These are phyloP conservation scores for Quercus robur DNA, from an alignment of 306 rosid species.

Conservation along the genomic window DNA sequence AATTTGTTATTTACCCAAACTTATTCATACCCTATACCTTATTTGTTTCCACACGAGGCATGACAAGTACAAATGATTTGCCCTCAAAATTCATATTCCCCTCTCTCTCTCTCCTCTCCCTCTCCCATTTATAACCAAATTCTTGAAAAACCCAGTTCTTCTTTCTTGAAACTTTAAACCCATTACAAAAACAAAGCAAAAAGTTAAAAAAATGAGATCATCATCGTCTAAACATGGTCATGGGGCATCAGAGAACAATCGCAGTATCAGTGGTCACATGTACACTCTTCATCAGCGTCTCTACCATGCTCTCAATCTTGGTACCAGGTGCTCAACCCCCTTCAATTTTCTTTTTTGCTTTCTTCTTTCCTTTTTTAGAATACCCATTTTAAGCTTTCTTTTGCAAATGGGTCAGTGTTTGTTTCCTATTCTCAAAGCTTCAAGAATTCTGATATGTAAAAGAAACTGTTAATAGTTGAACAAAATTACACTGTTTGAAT, in stretches of 20 bases:
- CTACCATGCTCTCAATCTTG: slow-evolving; percentile 64
- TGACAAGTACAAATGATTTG: too few species aligned
- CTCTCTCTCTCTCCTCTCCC: too few species aligned
- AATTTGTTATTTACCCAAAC: too few species aligned
- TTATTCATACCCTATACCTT: too few species aligned
- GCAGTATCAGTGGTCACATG: slow-evolving; percentile 37
- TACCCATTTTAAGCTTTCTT: not conserved
- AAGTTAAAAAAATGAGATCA: not conserved
- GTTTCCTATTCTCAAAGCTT: too few species aligned
- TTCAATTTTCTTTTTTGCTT: too few species aligned
- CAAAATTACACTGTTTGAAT: not conserved
- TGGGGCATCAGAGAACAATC: slow-evolving; percentile 24
- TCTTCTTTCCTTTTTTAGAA: not conserved
- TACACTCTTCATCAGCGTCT: slow-evolving; percentile 72
- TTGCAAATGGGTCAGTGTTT: not conserved
- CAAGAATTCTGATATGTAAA: too few species aligned
- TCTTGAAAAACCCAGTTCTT: too few species aligned
- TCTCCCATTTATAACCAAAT: too few species aligned
- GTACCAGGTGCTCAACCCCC: slow-evolving; percentile 48
- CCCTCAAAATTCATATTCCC: too few species aligned
- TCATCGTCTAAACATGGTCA: not conserved
- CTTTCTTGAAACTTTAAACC: too few species aligned
- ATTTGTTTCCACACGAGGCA: too few species aligned
- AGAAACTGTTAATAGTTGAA: not conserved
- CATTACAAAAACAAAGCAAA: not conserved